Percentiles rank a stretch among this genome's conserved stretches.
phyloP scores from a whole-genome alignment of 768 basidiomycete species.

The Porphyrellus cyaneotinctus region DNA sequence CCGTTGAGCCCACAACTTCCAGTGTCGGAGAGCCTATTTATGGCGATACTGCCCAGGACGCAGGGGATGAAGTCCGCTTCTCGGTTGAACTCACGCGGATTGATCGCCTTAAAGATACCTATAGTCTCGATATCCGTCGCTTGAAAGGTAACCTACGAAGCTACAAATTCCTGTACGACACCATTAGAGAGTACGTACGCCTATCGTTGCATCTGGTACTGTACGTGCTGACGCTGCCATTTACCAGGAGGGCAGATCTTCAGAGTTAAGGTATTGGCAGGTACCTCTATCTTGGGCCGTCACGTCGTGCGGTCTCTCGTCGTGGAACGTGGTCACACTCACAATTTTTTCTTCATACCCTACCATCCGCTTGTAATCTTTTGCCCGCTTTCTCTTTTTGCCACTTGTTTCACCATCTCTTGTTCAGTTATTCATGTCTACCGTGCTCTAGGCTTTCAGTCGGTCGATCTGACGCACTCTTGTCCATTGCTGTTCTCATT shows the following conservation, averaged over 20 bases:
- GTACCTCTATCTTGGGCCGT: conserved; percentile 17
- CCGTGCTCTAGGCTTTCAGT: conserved; percentile 19
- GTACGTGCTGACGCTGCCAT: conserved; percentile 8
- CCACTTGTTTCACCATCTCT: conserved; percentile 5
- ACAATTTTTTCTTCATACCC: conserved; percentile 26
- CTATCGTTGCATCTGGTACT: conserved; percentile 9
- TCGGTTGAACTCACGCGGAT: conserved; percentile 90
- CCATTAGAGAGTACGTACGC: conserved; percentile 70
- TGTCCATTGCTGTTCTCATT: conserved; percentile 17
- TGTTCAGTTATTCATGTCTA: conserved; percentile 20
- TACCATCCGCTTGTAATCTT: conserved; percentile 26
- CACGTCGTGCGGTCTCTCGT: not conserved
- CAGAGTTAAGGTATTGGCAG: conserved; percentile 32
- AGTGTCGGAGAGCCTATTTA: conserved; percentile 57
- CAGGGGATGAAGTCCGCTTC: conserved; percentile 95
- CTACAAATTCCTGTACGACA: conserved; percentile 90
- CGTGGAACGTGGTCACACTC: conserved; percentile 4
- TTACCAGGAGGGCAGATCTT: conserved; percentile 35
- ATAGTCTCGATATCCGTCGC: conserved; percentile 87
- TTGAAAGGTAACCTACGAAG: conserved; percentile 90
- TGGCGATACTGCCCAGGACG: conserved; percentile 76
- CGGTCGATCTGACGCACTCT: conserved; percentile 12
- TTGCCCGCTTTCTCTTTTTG: not conserved
- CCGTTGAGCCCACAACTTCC: conserved; percentile 36
- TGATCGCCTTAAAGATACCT: conserved; percentile 85